Percentiles rank a stretch among this genome's conserved stretches.
Evolutionary conservation across 371 early-diverging fungal species (phyloP).

Genomic region (Mucor plumbeus): DNA sequence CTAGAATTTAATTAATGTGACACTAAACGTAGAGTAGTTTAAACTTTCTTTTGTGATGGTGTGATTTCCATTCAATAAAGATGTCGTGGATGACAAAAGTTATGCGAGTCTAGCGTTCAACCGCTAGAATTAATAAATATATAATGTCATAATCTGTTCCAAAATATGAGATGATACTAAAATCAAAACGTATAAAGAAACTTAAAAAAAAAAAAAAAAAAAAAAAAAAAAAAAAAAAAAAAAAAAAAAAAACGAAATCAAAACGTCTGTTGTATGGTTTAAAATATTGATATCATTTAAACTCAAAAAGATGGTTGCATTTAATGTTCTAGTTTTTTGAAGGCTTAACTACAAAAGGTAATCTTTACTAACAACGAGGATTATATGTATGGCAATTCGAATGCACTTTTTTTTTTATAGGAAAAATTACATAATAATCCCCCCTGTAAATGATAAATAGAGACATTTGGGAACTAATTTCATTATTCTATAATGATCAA

Average conservation of each 20-base stretch:
- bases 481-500: too few species aligned
- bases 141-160: neutral
- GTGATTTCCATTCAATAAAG: neutral
- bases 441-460: too few species aligned
- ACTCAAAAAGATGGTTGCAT: constrained; percentile 2
- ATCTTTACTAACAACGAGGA: neutral
- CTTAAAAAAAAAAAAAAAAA: neutral
- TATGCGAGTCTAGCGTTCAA: too few species aligned
- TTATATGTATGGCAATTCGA: neutral
- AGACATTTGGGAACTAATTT: too few species aligned
- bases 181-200: neutral
- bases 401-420: neutral
- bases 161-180: neutral
- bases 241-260: too few species aligned
- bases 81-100: neutral
- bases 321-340: constrained; percentile 4
- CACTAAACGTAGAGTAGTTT: neutral
- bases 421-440: too few species aligned
- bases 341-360: neutral
- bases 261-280: neutral
- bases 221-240: too few species aligned
- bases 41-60: neutral
- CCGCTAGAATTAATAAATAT: too few species aligned
- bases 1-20: neutral
- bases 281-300: neutral